Percentiles rank a stretch among this genome's conserved stretches.
These are phyloP conservation scores for Agaricus bisporus DNA, from an alignment of 768 basidiomycete genomes.

Conservation along the genomic window DNA sequence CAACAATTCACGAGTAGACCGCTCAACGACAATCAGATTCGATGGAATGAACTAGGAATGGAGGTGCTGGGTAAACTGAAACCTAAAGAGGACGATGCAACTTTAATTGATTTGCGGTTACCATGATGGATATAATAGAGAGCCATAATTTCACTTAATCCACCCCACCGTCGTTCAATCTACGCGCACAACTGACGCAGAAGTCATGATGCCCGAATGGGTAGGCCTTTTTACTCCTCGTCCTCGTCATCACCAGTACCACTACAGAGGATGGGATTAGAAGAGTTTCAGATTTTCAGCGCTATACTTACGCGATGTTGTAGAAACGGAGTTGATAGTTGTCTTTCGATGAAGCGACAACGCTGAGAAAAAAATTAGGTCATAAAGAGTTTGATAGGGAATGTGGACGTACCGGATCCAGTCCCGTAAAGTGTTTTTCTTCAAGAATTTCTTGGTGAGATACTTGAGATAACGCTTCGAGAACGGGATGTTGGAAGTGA, in stretches of 20 bases:
- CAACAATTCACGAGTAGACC: slow-evolving; percentile 60
- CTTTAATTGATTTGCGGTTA: slow-evolving; percentile 10
- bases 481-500: slow-evolving; percentile 83
- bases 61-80: slow-evolving; percentile 51
- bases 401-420: slow-evolving; percentile 76
- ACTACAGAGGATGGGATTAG: slow-evolving; percentile 15
- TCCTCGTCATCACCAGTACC: slow-evolving; percentile 34
- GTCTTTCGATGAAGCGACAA: slow-evolving; percentile 92
- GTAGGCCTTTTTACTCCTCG: slow-evolving; percentile 14
- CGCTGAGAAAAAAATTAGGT: slow-evolving; percentile 34
- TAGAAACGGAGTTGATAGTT: slow-evolving; percentile 93
- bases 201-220: neutral
- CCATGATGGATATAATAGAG: slow-evolving; percentile 3
- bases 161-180: neutral
- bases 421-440: slow-evolving; percentile 94
- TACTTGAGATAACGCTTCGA: slow-evolving; percentile 99
- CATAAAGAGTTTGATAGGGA: neutral
- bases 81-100: slow-evolving; percentile 24
- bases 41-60: slow-evolving; percentile 73
- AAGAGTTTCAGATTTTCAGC: neutral
- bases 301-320: slow-evolving; percentile 70
- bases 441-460: slow-evolving; percentile 98
- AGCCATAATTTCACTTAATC: neutral
- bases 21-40: slow-evolving; percentile 49
- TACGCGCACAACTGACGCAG: neutral